Evolutionary conservation across 345 rosid genomes (phyloP), one percentile per base, ranked within the genome.

Genomic region (Trapa incisa): DNA sequence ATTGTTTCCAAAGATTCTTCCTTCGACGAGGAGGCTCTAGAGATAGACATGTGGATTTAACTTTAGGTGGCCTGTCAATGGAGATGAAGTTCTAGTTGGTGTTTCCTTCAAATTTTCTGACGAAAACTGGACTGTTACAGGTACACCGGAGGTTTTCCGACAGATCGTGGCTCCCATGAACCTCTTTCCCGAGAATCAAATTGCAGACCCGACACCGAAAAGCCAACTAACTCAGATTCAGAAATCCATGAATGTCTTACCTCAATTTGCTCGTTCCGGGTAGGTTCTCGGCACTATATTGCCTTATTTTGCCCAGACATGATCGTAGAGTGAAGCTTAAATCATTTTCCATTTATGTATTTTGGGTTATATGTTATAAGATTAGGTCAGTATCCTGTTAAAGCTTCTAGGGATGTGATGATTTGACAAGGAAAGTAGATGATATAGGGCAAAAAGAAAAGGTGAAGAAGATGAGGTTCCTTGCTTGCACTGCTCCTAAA

Each of bases 211-310:
- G 37, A 11, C 37, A 37, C 62, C 38, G 62, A 58, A 57, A 33
- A 32, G 2, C 37, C 13, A 22, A 29, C 75, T 65, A 7, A 17
- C 53, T 42, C 65, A 9, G 57, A 54, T 45, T 14, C 65, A 54
- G 47, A 79, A 79, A 74, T 77, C 95, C 17, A 83, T 82, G 90
- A 83, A 80, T 29, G 71, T 87, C 81, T 87, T 93, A 71, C 87
- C 87, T 37, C 76, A 79, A 48, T 80, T 80, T 70, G 41, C 84
- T 69, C 87, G 82, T 22, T 82, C 81, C 58, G 63, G 76, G 48
- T 38, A 15, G 42, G 48, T n/a, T 41, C 29, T 64, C 62, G 5
- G 29, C 38, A 2, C 62, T 7, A 11, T 58, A 37, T 58, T 58
- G 11, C 62, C 62, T 32, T 58, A 58, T 58, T 22, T 58, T 58